phyloP scores from a whole-genome alignment of 2,329 filamentous ascomycete species.

The Sporothrix mexicana region DNA sequence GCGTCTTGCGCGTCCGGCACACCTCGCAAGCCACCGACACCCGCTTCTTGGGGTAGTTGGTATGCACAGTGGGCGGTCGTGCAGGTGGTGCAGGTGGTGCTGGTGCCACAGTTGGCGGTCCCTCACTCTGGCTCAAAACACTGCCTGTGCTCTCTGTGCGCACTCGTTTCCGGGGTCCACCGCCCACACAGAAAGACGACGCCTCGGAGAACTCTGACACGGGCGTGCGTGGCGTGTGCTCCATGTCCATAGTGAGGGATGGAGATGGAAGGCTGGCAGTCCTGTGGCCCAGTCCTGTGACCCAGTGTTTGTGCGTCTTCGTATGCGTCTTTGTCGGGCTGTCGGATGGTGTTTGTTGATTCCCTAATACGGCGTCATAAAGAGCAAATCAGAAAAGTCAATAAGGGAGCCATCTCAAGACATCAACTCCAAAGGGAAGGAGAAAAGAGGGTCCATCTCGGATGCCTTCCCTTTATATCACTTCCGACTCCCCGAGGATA shows the following conservation, averaged over 20 bases:
- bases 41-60: slow-evolving; percentile 37
- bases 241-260: neutral
- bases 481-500: slow-evolving; percentile 1
- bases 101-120: neutral
- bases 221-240: neutral
- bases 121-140: neutral
- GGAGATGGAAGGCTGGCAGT: too few relatives aligned
- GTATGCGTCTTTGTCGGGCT: slow-evolving; percentile 6
- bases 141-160: slow-evolving; percentile 19
- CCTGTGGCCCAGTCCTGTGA: neutral
- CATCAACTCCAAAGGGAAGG: neutral
- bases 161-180: neutral
- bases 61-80: neutral
- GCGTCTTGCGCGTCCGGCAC: slow-evolving; percentile 38
- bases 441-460: slow-evolving; percentile 1
- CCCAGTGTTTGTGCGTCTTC: neutral
- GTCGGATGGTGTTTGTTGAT: neutral
- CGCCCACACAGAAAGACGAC: neutral
- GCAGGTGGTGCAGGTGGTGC: neutral
- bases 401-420: neutral
- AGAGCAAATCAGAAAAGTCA: too few relatives aligned
- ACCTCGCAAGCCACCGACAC: slow-evolving; percentile 39
- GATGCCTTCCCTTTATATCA: neutral
- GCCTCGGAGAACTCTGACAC: slow-evolving; percentile 7
- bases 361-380: too few relatives aligned